These are phyloP conservation scores for Verticillium nubilum DNA, from an alignment of 2,329 filamentous ascomycete species.

Conservation along the genomic window DNA sequence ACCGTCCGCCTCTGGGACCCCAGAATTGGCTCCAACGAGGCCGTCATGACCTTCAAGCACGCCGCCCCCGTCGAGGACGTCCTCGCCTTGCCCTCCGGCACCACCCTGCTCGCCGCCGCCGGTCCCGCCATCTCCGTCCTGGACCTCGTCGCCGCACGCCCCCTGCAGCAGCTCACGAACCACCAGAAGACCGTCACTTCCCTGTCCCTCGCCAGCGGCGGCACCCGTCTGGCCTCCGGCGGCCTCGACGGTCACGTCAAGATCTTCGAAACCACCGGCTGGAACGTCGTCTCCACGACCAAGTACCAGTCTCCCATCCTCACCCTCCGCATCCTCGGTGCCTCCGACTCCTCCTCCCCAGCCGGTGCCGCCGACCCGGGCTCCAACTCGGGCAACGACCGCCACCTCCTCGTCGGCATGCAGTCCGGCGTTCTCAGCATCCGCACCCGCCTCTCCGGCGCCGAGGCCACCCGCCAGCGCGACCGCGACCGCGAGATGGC, in stretches of 20 bases:
- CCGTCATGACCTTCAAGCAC: conserved; percentile 93
- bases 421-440: conserved; percentile 88
- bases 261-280: conserved; percentile 86
- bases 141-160: conserved; percentile 86
- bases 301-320: conserved; percentile 94
- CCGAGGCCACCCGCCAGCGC: conserved; percentile 69
- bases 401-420: conserved; percentile 92
- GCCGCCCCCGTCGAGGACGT: conserved; percentile 83
- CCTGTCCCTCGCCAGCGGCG: conserved; percentile 74
- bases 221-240: conserved; percentile 76
- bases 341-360: conserved; percentile 45
- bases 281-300: conserved; percentile 92
- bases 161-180: conserved; percentile 80
- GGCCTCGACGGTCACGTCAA: conserved; percentile 95
- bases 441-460: conserved; percentile 78
- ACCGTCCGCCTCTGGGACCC: conserved; percentile 94
- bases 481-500: conserved; percentile 83
- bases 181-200: conserved; percentile 98
- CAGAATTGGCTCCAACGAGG: conserved; percentile 56
- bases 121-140: conserved; percentile 86
- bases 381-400: conserved; percentile 59
- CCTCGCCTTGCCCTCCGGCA: conserved; percentile 81
- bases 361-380: conserved; percentile 16
- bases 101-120: conserved; percentile 77
- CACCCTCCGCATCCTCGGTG: conserved; percentile 69